Conservation (phyloP, 441 rosid genomes). For the Macaranga tanarius region DNA sequence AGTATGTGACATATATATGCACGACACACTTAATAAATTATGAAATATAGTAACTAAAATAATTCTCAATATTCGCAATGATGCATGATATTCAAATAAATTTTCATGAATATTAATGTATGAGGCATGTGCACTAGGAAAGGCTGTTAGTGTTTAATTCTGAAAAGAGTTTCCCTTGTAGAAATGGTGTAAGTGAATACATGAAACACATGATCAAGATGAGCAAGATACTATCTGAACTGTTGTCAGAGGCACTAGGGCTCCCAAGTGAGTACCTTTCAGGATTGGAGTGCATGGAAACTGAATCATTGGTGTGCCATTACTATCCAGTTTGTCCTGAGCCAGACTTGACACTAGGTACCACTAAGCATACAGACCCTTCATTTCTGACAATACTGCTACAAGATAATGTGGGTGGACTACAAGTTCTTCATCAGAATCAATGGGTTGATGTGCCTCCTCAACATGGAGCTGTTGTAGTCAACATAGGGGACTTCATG, state of each 20-base stretch:
- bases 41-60: no score
- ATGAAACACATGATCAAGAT: conserved; percentile 33
- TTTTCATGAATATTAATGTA: no score
- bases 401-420: conserved; percentile 54
- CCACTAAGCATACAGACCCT: conserved; percentile 52
- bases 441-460: conserved; percentile 50
- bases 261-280: conserved; percentile 37
- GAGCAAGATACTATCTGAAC: conserved; percentile 32
- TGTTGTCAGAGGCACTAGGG: conserved; percentile 52
- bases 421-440: conserved; percentile 44
- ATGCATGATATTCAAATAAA: no score
- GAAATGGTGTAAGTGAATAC: conserved; percentile 46
- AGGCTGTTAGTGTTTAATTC: no score
- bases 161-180: conserved; percentile 6
- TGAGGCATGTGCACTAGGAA: no score
- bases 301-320: conserved; percentile 43
- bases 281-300: conserved; percentile 50
- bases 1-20: no score
- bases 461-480: conserved; percentile 38
- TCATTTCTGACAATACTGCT: conserved; percentile 49
- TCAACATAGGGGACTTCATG: conserved; percentile 59
- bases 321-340: conserved; percentile 59
- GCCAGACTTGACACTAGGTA: conserved; percentile 49
- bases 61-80: no score
- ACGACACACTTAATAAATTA: no score